Conservation (phyloP, 1,139 yeast species). For the Taiozyma onychis region DNA sequence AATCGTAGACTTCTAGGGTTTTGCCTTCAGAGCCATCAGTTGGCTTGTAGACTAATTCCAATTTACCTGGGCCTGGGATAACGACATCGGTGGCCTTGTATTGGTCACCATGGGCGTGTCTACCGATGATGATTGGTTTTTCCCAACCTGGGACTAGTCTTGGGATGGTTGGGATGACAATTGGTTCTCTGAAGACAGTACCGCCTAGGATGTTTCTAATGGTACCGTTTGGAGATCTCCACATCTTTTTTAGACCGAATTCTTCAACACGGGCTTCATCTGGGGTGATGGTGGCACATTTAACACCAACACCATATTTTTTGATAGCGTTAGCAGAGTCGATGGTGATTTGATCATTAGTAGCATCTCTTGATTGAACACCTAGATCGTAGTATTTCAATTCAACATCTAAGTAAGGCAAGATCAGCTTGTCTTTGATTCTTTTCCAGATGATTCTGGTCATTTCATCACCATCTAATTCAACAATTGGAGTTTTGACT, state of each 20-base stretch:
- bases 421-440: slow-evolving; percentile 75
- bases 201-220: slow-evolving; percentile 93
- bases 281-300: slow-evolving; percentile 98
- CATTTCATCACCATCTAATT: slow-evolving; percentile 96
- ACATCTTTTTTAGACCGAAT: slow-evolving; percentile 87
- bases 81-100: slow-evolving; percentile 88
- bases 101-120: slow-evolving; percentile 97
- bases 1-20: slow-evolving; percentile 63
- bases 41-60: slow-evolving; percentile 77
- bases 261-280: slow-evolving; percentile 94
- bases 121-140: slow-evolving; percentile 90
- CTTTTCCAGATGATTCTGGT: slow-evolving; percentile 88
- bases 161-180: slow-evolving; percentile 85
- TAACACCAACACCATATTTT: slow-evolving; percentile 87
- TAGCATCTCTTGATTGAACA: slow-evolving; percentile 76
- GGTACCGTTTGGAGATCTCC: slow-evolving; percentile 97
- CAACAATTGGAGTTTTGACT: slow-evolving; percentile 87
- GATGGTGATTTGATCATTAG: slow-evolving; percentile 80
- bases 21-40: slow-evolving; percentile 54
- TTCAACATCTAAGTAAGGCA: slow-evolving; percentile 82
- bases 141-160: slow-evolving; percentile 92
- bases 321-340: slow-evolving; percentile 90
- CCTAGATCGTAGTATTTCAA: slow-evolving; percentile 90
- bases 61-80: slow-evolving; percentile 71
- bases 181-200: slow-evolving; percentile 95